Base-by-base conservation (phyloP, 805 yeast species). In the Geotrichum ghanense region DNA sequence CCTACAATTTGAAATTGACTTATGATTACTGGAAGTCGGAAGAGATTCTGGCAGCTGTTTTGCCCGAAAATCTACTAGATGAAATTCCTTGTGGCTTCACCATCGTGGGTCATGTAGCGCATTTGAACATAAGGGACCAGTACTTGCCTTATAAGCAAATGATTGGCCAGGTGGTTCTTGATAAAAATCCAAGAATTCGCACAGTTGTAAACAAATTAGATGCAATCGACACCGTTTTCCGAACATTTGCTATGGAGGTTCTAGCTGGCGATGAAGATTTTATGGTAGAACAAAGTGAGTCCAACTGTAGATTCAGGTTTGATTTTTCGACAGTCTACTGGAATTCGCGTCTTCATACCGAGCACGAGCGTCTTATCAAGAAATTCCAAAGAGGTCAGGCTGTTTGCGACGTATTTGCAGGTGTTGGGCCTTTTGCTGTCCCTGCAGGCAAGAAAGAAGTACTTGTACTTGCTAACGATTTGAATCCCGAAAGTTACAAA, bases 341-440 rank as follows among this genome's bases (percentile, higher is more conserved):
- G 99, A 92, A 92, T 62, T 86, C 97, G 14, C 75, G 98, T 54
- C 70, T 92, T 44, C 90, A 88, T 54, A 85, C 95, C 0, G 99
- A 92, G 58, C 99, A 92, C 63, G 90, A 79, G 42, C 70, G 97
- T 49, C 66, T 92, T 40, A 81, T 92, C 2, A 60, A 66, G 1
- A 59, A 65, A 34, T 82, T 84, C 56, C 56, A 74, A 39, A 70
- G 75, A 3, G 82, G 83, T 7, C 83, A 82, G 49, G 83, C 87
- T 4, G 83, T 94, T 0, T 86, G 87, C 56, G 99, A 92, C 67
- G 97, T 88, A 0, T 85, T 94, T 78, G 97, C 96, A 0, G 99
- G 99, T 42, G 97, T 92, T 1, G 99, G 99, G 0, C 99, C 99
- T 3, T 92, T 94, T 68, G 90, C 95, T 1, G 78, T 92, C 1